A percentile compares a stretch with the other conserved stretches of the same genome.
phyloP scores from a whole-genome alignment of 345 rosid genomes.

The Reutealis trisperma region DNA sequence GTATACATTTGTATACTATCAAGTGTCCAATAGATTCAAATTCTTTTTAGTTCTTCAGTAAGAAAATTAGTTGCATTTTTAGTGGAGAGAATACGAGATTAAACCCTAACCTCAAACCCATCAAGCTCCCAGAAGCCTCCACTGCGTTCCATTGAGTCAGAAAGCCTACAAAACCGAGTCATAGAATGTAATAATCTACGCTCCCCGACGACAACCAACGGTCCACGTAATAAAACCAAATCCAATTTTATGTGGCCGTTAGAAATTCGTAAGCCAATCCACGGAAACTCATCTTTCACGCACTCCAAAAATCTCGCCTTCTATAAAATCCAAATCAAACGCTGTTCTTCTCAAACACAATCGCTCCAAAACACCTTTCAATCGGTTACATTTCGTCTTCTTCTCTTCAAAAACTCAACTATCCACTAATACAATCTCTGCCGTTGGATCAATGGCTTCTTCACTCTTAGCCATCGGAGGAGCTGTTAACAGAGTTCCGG shows the following conservation, averaged over 20 bases:
- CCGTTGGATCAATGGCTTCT: conserved; percentile 41
- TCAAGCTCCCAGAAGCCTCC: conserved; percentile 33
- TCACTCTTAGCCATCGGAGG: conserved; percentile 43
- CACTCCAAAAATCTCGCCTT: not conserved
- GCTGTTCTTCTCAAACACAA: not conserved
- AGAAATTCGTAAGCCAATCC: conserved; percentile 19
- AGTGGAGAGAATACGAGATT: not conserved
- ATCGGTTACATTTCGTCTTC: conserved; percentile 26
- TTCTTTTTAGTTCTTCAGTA: no score
- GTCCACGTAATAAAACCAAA: conserved; percentile 23
- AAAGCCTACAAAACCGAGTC: no score
- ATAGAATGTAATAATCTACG: not conserved
- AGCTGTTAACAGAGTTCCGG: conserved; percentile 36
- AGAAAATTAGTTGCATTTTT: not conserved
- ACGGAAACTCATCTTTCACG: not conserved
- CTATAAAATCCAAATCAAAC: conserved; percentile 16
- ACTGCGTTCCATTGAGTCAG: conserved; percentile 19
- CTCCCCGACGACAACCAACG: conserved; percentile 1
- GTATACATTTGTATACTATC: no score
- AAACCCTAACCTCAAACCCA: conserved; percentile 4
- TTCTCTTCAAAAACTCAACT: not conserved
- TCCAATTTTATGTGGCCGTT: conserved; percentile 29
- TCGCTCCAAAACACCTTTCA: conserved; percentile 7
- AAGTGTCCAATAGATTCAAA: no score
- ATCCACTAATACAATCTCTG: not conserved